Base-by-base conservation (phyloP, 1,284 basidiomycete genomes). In the Schizopora paradoxa region DNA sequence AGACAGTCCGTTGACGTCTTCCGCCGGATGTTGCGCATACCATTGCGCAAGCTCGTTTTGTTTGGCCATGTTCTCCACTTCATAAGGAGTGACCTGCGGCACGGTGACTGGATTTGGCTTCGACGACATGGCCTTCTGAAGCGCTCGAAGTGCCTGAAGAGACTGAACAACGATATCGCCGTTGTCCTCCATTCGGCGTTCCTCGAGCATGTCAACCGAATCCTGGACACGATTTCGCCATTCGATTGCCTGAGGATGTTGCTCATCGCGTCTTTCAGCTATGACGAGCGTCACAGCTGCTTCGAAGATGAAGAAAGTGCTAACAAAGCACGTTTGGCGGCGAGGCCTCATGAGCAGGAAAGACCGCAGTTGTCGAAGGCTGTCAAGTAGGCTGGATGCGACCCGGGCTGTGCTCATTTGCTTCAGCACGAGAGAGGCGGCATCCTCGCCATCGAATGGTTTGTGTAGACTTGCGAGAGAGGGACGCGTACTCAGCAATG, bases 231-330 rank as follows among this genome's bases (percentile, higher is more conserved):
- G 40, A 10, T 29, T 43, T 7, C 40, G 21, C 45, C 44, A 51
- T 19, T 46, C 44, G 14, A 22, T 16, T 35, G 43, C 49, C 16
- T 33, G 25, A 6, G 28, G 25, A 29, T 45, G 36, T 11, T 22
- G 10, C 18, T 43, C 16, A 19, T 49, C 48, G 13, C 45, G 49
- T 5, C 27, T 29, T 7, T 47, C 26, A 3, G 44, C 38, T 16
- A 51, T 47, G 22, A 11, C 32, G 13, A 63, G 54, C 27, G 59
- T 58, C 39, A 65, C 57, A 6, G 57, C 58, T 40, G 59, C 63
- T 45, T 63, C 62, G 52, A 65, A 63, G n/a, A 57, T 47, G 39
- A 62, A 60, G 53, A 61, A 63, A 19, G 59, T 32, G 34, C 55
- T 48, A 38, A 57, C 43, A 57, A 58, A 55, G 35, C 43, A 44